These are phyloP conservation scores for Conoideocrella luteorostrata DNA, from an alignment of 2,329 filamentous ascomycete genomes.

Conservation along the genomic window DNA sequence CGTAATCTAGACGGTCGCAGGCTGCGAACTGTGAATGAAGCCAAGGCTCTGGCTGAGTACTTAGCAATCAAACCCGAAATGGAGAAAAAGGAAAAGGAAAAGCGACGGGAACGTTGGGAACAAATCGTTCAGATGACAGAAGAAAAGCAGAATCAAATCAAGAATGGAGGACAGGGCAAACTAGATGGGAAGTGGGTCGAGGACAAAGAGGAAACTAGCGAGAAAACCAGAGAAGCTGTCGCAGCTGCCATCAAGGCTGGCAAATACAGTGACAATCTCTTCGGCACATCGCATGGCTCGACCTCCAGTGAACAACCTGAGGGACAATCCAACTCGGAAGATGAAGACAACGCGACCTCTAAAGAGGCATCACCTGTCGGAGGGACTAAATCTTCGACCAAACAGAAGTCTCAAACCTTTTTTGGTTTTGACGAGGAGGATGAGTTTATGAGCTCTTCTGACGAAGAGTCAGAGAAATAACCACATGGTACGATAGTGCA, in stretches of 20 bases:
- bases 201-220: conserved; percentile 82
- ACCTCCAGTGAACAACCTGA: conserved; percentile 29
- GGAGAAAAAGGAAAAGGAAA: conserved; percentile 89
- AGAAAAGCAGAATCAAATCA: conserved; percentile 74
- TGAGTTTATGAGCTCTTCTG: conserved; percentile 63
- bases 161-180: conserved; percentile 62
- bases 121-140: conserved; percentile 82
- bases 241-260: conserved; percentile 62
- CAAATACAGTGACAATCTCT: conserved; percentile 53
- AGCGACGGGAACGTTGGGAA: conserved; percentile 77
- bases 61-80: conserved; percentile 94
- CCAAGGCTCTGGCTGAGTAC: conserved; percentile 91
- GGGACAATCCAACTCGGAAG: conserved; percentile 24
- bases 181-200: conserved; percentile 93
- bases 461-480: conserved; percentile 41
- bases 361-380: conserved; percentile 45
- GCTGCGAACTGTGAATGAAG: conserved; percentile 86
- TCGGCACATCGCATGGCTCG: conserved; percentile 46
- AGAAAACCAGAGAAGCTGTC: conserved; percentile 74
- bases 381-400: conserved; percentile 31
- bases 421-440: conserved; percentile 78
- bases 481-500: neutral
- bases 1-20: conserved; percentile 88
- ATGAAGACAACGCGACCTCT: conserved; percentile 33
- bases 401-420: conserved; percentile 44